phyloP scores from a whole-genome alignment of 257 asterid species.

The Ophiorrhiza pumila region DNA sequence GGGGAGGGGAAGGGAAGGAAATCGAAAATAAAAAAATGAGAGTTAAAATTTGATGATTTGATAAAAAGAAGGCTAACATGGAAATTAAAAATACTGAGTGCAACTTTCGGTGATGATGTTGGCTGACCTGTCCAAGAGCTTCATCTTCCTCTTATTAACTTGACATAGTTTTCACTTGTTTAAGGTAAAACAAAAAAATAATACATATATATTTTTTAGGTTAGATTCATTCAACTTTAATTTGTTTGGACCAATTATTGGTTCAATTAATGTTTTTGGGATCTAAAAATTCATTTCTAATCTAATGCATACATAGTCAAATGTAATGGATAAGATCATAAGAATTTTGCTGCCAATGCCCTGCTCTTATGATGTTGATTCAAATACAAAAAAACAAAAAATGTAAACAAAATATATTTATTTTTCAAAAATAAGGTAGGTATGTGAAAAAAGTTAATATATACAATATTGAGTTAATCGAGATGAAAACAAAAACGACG shows the following conservation, averaged over 20 bases:
- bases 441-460: too few species aligned
- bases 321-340: conserved; percentile 1
- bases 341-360: neutral
- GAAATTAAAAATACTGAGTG: conserved; percentile 2
- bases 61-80: neutral
- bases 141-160: conserved; percentile 37
- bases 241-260: conserved; percentile 41
- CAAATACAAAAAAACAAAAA: too few species aligned
- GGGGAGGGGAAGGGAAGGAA: too few species aligned
- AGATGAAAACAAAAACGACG: too few species aligned
- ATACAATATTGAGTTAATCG: too few species aligned
- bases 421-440: too few species aligned
- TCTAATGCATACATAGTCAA: neutral
- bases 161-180: neutral
- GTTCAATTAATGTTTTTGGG: conserved; percentile 19
- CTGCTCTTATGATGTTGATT: neutral
- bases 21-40: too few species aligned
- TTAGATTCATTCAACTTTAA: neutral
- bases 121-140: conserved; percentile 23
- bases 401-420: too few species aligned
- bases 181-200: neutral
- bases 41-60: too few species aligned
- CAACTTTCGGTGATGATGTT: conserved; percentile 43
- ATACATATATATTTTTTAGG: too few species aligned
- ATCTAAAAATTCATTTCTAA: neutral